phyloP scores from a whole-genome alignment of 768 basidiomycete genomes.

The Lactifluus piperatus region DNA sequence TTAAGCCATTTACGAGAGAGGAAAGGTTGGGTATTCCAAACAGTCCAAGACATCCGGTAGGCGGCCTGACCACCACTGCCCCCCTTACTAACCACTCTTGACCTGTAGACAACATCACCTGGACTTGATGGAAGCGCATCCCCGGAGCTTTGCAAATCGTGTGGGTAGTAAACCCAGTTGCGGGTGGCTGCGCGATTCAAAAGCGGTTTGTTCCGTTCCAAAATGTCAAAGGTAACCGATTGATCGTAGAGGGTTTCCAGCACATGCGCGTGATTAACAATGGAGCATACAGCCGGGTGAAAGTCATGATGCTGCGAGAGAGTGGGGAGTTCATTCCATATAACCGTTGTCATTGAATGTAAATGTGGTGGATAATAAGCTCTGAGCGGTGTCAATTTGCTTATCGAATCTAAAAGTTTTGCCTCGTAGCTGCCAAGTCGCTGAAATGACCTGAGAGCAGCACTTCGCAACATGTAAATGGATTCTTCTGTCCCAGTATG shows the following conservation, averaged over 20 bases:
- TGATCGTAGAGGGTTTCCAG: background rate
- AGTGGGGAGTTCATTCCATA: background rate
- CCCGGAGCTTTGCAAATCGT: background rate
- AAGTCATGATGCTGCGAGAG: constrained; percentile 10
- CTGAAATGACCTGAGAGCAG: constrained; percentile 34
- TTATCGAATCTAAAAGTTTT: background rate
- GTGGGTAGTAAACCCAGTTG: constrained; percentile 4
- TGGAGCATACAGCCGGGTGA: background rate
- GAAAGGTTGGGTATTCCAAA: background rate
- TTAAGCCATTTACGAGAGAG: background rate
- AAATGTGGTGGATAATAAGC: background rate
- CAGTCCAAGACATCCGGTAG: background rate
- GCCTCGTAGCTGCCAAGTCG: constrained; percentile 18
- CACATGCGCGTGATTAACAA: background rate
- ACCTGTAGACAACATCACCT: background rate
- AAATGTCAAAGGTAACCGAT: background rate
- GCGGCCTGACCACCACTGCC: background rate
- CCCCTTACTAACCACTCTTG: background rate
- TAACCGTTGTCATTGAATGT: background rate
- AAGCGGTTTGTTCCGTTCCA: background rate
- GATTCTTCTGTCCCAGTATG: constrained; percentile 39
- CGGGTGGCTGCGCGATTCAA: background rate
- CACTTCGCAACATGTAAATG: constrained; percentile 32
- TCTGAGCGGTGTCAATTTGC: background rate
- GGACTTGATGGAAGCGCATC: background rate